phyloP scores from a whole-genome alignment of 2,329 filamentous ascomycete species.

The Hymenoscyphus fructigenus region DNA sequence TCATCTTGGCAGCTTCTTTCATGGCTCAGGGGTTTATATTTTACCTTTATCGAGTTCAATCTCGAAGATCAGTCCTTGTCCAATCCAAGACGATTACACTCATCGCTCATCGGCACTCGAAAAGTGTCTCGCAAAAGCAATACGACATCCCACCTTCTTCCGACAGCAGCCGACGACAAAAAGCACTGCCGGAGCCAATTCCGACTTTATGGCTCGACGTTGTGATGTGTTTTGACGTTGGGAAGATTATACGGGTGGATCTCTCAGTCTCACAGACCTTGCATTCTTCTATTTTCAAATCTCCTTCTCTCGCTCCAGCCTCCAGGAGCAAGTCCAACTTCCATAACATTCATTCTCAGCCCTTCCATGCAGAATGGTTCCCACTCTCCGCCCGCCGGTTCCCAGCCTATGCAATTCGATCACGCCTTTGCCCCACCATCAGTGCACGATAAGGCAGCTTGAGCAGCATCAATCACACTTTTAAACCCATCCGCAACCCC shows the following conservation, averaged over 20 bases:
- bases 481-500: not conserved
- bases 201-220: not conserved
- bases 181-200: not conserved
- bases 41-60: not conserved
- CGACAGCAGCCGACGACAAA: not conserved
- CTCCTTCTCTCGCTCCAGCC: not conserved
- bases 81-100: not conserved
- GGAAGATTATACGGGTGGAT: not conserved
- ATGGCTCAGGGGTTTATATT: not conserved
- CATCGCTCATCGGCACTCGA: not conserved
- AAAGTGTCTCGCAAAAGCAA: not conserved
- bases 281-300: not conserved
- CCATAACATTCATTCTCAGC: not conserved
- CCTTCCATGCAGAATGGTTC: not conserved
- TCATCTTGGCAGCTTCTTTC: not conserved
- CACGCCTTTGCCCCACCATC: not conserved
- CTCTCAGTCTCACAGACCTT: not conserved
- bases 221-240: not conserved
- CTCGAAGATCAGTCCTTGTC: not conserved
- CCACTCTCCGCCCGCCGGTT: no score
- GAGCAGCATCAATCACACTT: not conserved
- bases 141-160: not conserved
- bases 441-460: constrained; percentile 1
- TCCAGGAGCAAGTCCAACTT: not conserved
- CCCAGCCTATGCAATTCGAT: not conserved